Evolutionary conservation across 2,329 filamentous ascomycete species (phyloP), one percentile per base, ranked within the genome.

Genomic region (Trichoderma sp.): DNA sequence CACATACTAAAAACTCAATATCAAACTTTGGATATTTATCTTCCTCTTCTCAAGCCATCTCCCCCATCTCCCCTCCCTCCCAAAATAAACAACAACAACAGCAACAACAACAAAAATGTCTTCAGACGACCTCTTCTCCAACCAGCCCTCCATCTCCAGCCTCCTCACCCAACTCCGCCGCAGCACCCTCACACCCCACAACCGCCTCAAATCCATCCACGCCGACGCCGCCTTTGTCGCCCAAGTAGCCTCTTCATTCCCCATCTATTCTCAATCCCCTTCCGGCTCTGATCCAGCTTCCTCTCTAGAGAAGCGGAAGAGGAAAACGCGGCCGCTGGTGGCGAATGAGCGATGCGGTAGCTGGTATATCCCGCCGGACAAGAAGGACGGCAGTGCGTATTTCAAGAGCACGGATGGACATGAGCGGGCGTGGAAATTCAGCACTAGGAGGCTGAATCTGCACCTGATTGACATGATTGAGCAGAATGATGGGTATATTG

Each of bases 371-470:
- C 80, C 83, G 37, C 90, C 90, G 0, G 78, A 78, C 8, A 74
- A 75, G 29, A 95, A 94, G 78, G 80, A 76, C 1, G 91, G 87
- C 35, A 93, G 91, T 71, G 92, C 91, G 35, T 99, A 98, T 80
- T 99, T 98, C 81, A 99, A 99, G 84, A 97, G 92, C 79, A 99
- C 95, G 2, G 95, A 99, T 80, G 95, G 95, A 1, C 95, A 99
- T 78, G 89, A 89, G 63, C 90, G 92, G 9, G 89, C 96, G 75
- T 99, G 95, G 95, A 87, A 89, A 70, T 97, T 98, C 76, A 97
- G 92, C 79, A 86, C 90, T 25, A 83, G 95, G 70, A 84, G 95
- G 71, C 80, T 98, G 74, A 99, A 99, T 76, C 76, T 97, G 73
- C 92, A 97, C 71, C 76, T 98, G 17, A 78, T 97, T 59, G 84